Conservation (phyloP, 805 yeast species). For the Martiniozyma abietophila region DNA sequence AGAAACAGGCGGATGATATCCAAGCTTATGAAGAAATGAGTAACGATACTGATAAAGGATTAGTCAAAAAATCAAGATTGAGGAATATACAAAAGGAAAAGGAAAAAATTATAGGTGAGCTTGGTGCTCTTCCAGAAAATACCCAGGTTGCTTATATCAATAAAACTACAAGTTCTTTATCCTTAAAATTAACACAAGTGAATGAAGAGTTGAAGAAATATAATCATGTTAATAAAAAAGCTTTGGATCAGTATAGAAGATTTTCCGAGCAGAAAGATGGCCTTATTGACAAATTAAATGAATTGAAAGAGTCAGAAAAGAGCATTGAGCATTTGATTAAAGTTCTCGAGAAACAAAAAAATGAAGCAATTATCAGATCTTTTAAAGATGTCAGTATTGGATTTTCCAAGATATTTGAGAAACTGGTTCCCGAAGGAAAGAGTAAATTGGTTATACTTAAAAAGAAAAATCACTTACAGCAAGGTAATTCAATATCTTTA, state of each 20-base stretch:
- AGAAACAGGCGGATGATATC: conserved; percentile 44
- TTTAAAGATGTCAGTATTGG: conserved; percentile 68
- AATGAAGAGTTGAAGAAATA: conserved; percentile 52
- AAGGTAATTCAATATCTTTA: conserved; percentile 10
- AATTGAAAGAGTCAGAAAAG: conserved; percentile 57
- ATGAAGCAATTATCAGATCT: conserved; percentile 70
- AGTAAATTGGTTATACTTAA: conserved; percentile 66
- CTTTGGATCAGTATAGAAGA: conserved; percentile 70
- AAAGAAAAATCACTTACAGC: conserved; percentile 13
- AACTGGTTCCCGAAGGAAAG: conserved; percentile 73
- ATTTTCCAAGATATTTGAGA: conserved; percentile 67
- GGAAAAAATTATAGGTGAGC: conserved; percentile 61
- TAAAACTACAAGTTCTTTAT: conserved; percentile 39
- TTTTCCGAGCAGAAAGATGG: conserved; percentile 68
- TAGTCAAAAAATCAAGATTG: conserved; percentile 54
- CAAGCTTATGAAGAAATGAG: conserved; percentile 52
- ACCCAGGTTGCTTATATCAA: conserved; percentile 48
- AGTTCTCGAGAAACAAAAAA: conserved; percentile 67
- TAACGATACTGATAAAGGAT: conserved; percentile 52
- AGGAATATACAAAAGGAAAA: conserved; percentile 59
- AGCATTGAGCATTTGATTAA: conserved; percentile 67
- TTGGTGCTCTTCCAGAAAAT: conserved; percentile 87
- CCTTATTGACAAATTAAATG: conserved; percentile 53
- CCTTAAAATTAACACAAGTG: conserved; percentile 42
- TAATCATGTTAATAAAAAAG: conserved; percentile 80